Conservation (phyloP, 2,329 filamentous ascomycete genomes). For the Juglanconis sp. region DNA sequence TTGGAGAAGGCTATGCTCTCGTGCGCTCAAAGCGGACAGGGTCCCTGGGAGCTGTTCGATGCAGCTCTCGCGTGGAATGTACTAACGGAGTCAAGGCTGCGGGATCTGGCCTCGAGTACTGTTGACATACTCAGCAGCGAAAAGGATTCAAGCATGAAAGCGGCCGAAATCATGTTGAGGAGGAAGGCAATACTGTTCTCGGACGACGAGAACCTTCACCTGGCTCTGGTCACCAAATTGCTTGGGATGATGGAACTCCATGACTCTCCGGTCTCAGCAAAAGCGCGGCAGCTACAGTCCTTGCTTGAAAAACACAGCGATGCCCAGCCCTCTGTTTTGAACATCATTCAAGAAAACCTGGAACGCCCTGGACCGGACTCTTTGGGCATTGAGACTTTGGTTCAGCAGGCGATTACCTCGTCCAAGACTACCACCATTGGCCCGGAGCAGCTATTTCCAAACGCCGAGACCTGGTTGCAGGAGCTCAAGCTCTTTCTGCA, state of each 20-base stretch:
- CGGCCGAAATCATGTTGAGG: conserved; percentile 46
- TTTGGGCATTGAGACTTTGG: conserved; percentile 51
- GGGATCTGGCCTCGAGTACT: conserved; percentile 28
- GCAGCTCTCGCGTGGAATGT: conserved; percentile 42
- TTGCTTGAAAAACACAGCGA: conserved; percentile 42
- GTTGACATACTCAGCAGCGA: conserved; percentile 23
- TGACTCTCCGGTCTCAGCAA: conserved; percentile 36
- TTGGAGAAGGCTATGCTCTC: conserved; percentile 39
- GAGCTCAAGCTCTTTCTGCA: conserved; percentile 57
- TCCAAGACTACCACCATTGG: conserved; percentile 32
- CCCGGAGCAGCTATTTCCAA: conserved; percentile 58
- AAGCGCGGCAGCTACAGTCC: conserved; percentile 39
- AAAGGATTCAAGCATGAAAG: conserved; percentile 35
- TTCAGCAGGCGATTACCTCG: conserved; percentile 44
- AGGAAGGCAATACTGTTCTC: conserved; percentile 43
- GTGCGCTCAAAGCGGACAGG: conserved; percentile 31
- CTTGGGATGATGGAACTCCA: conserved; percentile 52
- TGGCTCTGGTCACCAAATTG: conserved; percentile 50
- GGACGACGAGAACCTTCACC: conserved; percentile 42
- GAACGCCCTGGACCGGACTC: conserved; percentile 47
- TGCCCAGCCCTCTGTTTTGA: conserved; percentile 43
- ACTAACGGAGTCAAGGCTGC: conserved; percentile 33
- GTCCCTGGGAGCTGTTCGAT: conserved; percentile 46
- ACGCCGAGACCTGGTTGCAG: conserved; percentile 60
- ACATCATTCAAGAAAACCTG: conserved; percentile 54